Base-by-base conservation (phyloP, 1,139 yeast genomes). In the Debaryomyces coudertii region DNA sequence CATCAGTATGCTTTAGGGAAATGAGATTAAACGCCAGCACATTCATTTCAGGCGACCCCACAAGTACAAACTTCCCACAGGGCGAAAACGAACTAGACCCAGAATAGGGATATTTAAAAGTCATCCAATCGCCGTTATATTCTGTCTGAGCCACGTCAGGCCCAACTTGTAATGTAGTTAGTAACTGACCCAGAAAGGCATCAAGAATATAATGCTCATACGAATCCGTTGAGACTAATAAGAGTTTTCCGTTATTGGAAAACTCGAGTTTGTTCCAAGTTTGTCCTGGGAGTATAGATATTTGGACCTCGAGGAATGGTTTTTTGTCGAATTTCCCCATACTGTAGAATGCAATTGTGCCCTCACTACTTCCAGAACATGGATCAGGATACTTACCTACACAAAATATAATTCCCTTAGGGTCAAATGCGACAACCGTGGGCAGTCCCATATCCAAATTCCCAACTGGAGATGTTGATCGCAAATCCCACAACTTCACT, bases 401-500 rank as follows among this genome's bases (percentile, higher is more conserved):
- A 1, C 90, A 95, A 64, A 92, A 83, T 0, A 90, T 85, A 5
- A 84, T 69, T 0, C 96, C 96, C 36, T 87, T 82, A 1, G 97
- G 93, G 62, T 92, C 98, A 59, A 82, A 84, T 0, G 90, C 86
- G 14, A 83, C 66, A 27, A 82, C 68, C 2, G 79, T 68, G 8
- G 90, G 84, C 8, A 76, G 74, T 3, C 83, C 80, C 23, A 79
- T 71, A 28, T 82, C 80, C 23, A 90, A 58, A 40, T 80, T 76
- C 0, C 95, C 95, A 46, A 78, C 80, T 6, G 85, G 77, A 46
- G 77, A 72, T 2, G 85, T 65, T 0, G 85, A 70, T 53, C 92
- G 71, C 36, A 87, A 62, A 62, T 93, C 98, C 99, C 99, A 93
- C 6, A 88, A 53, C 53, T 95, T 80, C 3, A 90, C 89, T 0